Evolutionary conservation across 768 basidiomycete species (phyloP).

Genomic region (Rhodocollybia butyracea): DNA sequence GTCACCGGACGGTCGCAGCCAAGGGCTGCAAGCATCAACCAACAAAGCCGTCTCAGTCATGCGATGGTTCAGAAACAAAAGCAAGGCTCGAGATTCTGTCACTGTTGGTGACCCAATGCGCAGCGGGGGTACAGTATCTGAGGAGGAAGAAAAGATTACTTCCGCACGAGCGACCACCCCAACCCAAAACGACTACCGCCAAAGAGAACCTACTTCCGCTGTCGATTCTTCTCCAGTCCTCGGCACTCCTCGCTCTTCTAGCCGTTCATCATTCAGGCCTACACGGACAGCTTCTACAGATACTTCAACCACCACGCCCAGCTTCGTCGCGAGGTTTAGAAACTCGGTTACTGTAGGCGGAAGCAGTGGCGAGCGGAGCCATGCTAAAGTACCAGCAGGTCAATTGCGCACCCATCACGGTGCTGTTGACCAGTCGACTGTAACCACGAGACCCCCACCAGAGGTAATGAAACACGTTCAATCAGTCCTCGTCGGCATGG

Average conservation of each 20-base stretch:
- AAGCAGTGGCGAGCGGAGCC: slow-evolving; percentile 21
- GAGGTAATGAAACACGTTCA: slow-evolving; percentile 87
- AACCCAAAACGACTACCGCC: slow-evolving; percentile 26
- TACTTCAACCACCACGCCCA: slow-evolving; percentile 39
- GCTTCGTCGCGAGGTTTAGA: slow-evolving; percentile 45
- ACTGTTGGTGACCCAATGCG: slow-evolving; percentile 13
- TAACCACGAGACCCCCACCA: slow-evolving; percentile 80
- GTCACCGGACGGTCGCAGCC: slow-evolving; percentile 21
- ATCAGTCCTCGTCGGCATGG: slow-evolving; percentile 82
- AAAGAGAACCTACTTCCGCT: slow-evolving; percentile 28
- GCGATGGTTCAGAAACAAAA: slow-evolving; percentile 93
- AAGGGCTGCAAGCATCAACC: slow-evolving; percentile 65
- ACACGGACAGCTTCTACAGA: slow-evolving; percentile 46
- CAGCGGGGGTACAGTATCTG: neutral
- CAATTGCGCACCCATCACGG: slow-evolving; percentile 85
- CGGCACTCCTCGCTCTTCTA: slow-evolving; percentile 10
- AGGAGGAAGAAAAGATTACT: slow-evolving; percentile 10
- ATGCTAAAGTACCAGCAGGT: slow-evolving; percentile 34
- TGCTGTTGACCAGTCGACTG: slow-evolving; percentile 84
- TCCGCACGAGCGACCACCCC: slow-evolving; percentile 21
- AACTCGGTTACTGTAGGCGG: slow-evolving; percentile 45
- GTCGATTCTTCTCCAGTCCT: slow-evolving; percentile 1
- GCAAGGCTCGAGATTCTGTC: slow-evolving; percentile 45
- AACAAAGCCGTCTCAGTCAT: slow-evolving; percentile 93
- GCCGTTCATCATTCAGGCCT: slow-evolving; percentile 28